Conservation (phyloP, 2,329 filamentous ascomycete genomes). For the Neopestalotiopsis sp. region DNA sequence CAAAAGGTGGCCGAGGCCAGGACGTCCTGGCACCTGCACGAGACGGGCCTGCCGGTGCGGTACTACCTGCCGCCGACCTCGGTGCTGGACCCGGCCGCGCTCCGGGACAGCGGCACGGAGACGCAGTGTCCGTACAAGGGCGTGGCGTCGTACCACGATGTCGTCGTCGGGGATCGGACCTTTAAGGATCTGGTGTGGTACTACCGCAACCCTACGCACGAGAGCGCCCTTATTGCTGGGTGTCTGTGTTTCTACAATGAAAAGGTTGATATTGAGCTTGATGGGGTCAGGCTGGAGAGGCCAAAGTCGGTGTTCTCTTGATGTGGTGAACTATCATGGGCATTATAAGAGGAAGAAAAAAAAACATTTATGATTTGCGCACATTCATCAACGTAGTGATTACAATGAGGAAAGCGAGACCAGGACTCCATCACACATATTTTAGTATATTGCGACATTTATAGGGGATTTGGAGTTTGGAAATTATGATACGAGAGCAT, state of each 20-base stretch:
- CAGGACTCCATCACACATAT: too few species aligned
- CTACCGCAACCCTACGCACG: slow-evolving; percentile 61
- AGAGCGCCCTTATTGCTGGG: slow-evolving; percentile 61
- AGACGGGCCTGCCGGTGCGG: slow-evolving; percentile 63
- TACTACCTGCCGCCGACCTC: slow-evolving; percentile 63
- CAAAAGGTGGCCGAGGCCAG: slow-evolving; percentile 49
- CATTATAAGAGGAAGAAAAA: neutral
- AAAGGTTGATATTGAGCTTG: slow-evolving; percentile 66
- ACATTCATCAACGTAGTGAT: too few species aligned
- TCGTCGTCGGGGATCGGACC: slow-evolving; percentile 42
- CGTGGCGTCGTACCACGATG: slow-evolving; percentile 66
- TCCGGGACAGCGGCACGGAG: slow-evolving; percentile 55
- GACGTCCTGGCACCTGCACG: slow-evolving; percentile 59
- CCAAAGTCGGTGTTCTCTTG: slow-evolving; percentile 33
- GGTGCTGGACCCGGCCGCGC: slow-evolving; percentile 45
- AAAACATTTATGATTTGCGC: too few species aligned
- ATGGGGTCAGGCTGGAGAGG: slow-evolving; percentile 47
- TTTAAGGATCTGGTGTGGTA: slow-evolving; percentile 64
- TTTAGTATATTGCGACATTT: too few species aligned
- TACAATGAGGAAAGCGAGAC: too few species aligned
- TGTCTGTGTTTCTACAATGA: slow-evolving; percentile 71
- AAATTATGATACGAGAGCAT: too few species aligned
- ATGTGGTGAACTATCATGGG: neutral
- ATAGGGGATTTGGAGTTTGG: too few species aligned
- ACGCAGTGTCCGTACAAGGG: slow-evolving; percentile 73